phyloP scores from a whole-genome alignment of 371 early-diverging fungal genomes.

The Mitosporidium daphniae region DNA sequence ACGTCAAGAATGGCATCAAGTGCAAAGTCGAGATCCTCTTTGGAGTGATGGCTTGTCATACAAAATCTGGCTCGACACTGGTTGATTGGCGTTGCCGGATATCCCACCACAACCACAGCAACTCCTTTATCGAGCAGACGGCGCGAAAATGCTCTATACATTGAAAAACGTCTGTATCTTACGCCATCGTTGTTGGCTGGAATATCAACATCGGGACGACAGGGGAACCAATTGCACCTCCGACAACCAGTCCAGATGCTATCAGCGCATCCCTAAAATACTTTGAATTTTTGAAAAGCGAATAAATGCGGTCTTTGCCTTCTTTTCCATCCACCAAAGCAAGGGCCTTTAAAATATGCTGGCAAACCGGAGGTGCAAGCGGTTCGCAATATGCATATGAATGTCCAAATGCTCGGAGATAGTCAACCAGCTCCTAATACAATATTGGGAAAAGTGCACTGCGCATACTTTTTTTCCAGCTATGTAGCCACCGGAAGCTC shows the following conservation, averaged over 20 bases:
- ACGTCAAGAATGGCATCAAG: slow-evolving; percentile 9
- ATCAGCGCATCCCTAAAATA: slow-evolving; percentile 44
- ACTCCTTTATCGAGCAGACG: slow-evolving; percentile 53
- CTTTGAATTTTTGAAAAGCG: slow-evolving; percentile 41
- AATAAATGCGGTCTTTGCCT: slow-evolving; percentile 36
- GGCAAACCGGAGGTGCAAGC: slow-evolving; percentile 50
- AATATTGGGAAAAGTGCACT: not conserved
- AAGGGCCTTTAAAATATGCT: slow-evolving; percentile 43
- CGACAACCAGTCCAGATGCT: slow-evolving; percentile 65
- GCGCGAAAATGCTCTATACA: slow-evolving; percentile 11
- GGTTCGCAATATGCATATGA: slow-evolving; percentile 63
- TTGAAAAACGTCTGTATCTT: slow-evolving; percentile 70
- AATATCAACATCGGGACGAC: slow-evolving; percentile 83
- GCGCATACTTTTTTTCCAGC: slow-evolving; percentile 18
- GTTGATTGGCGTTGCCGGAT: slow-evolving; percentile 90
- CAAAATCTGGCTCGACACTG: slow-evolving; percentile 84
- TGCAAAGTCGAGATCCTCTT: slow-evolving; percentile 45
- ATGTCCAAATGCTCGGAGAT: slow-evolving; percentile 36
- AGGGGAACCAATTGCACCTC: slow-evolving; percentile 65
- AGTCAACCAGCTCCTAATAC: slow-evolving; percentile 28
- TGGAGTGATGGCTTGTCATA: slow-evolving; percentile 63
- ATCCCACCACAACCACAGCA: slow-evolving; percentile 90
- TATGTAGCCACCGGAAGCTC: slow-evolving; percentile 90
- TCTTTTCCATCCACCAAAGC: slow-evolving; percentile 11
- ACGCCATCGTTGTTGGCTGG: slow-evolving; percentile 79